phyloP scores from a whole-genome alignment of 2,329 filamentous ascomycete species.

The Albophoma yamanashiensis region DNA sequence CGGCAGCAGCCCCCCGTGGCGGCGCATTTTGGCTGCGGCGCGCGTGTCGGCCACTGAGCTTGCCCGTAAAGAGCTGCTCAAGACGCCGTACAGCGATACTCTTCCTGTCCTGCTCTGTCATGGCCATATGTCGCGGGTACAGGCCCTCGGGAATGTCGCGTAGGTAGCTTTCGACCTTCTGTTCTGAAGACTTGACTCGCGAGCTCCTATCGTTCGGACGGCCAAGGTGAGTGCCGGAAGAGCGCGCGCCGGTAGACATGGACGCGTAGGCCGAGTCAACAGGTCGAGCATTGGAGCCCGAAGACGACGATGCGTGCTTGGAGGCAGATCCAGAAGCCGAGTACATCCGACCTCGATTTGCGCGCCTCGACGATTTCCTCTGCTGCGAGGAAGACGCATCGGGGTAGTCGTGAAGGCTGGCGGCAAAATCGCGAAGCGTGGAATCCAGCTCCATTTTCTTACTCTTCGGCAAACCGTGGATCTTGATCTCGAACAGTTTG shows the following conservation, averaged over 20 bases:
- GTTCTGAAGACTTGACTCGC: slow-evolving; percentile 33
- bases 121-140: slow-evolving; percentile 46
- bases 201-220: slow-evolving; percentile 22
- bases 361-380: slow-evolving; percentile 28
- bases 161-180: slow-evolving; percentile 59
- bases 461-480: slow-evolving; percentile 59
- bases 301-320: slow-evolving; percentile 41
- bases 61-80: slow-evolving; percentile 75
- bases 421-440: slow-evolving; percentile 59
- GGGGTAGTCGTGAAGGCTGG: slow-evolving; percentile 44
- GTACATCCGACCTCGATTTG: slow-evolving; percentile 25
- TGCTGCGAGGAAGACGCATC: slow-evolving; percentile 28
- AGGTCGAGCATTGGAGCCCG: slow-evolving; percentile 40
- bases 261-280: slow-evolving; percentile 59
- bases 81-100: slow-evolving; percentile 65
- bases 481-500: slow-evolving; percentile 72
- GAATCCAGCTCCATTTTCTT: slow-evolving; percentile 72
- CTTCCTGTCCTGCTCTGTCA: slow-evolving; percentile 67
- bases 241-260: slow-evolving; percentile 43
- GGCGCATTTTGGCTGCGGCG: slow-evolving; percentile 12
- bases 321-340: slow-evolving; percentile 32
- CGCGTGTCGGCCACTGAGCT: slow-evolving; percentile 33
- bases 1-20: slow-evolving; percentile 5
- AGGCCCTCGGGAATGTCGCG: slow-evolving; percentile 62
- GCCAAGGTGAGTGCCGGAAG: slow-evolving; percentile 27